Percentiles rank a stretch among this genome's conserved stretches.
Evolutionary conservation across 2,329 filamentous ascomycete species (phyloP).

Genomic region (Fulvia fulva): DNA sequence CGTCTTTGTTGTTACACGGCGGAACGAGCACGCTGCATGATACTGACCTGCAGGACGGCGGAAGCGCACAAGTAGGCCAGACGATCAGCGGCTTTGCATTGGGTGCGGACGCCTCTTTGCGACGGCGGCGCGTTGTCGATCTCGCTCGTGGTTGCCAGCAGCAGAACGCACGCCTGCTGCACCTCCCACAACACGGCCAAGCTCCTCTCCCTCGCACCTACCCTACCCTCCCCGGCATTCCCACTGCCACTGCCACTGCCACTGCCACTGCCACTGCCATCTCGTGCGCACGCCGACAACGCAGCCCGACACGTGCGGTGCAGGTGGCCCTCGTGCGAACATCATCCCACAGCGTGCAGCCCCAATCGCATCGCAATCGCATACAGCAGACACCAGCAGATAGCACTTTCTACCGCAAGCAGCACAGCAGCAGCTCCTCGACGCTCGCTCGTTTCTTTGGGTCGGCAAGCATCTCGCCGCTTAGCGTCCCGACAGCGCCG

Average conservation of each 20-base stretch:
- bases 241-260: background rate
- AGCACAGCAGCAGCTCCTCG: background rate
- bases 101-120: background rate
- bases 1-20: background rate
- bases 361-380: background rate
- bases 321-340: background rate
- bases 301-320: background rate
- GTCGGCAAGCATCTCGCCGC: conserved; percentile 1
- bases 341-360: background rate
- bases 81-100: background rate
- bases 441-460: background rate
- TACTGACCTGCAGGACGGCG: background rate
- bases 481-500: background rate
- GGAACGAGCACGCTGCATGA: background rate
- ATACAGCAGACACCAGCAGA: background rate
- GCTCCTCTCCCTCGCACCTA: background rate
- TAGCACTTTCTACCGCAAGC: background rate
- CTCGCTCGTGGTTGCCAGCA: background rate
- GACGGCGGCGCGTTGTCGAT: background rate
- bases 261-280: background rate
- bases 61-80: background rate
- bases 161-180: background rate
- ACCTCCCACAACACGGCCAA: background rate
- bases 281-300: background rate
- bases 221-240: background rate